A percentile compares a stretch with the other conserved stretches of the same genome.
Conservation (phyloP, 2,329 filamentous ascomycete genomes). For the Botrytis sinoallii region DNA sequence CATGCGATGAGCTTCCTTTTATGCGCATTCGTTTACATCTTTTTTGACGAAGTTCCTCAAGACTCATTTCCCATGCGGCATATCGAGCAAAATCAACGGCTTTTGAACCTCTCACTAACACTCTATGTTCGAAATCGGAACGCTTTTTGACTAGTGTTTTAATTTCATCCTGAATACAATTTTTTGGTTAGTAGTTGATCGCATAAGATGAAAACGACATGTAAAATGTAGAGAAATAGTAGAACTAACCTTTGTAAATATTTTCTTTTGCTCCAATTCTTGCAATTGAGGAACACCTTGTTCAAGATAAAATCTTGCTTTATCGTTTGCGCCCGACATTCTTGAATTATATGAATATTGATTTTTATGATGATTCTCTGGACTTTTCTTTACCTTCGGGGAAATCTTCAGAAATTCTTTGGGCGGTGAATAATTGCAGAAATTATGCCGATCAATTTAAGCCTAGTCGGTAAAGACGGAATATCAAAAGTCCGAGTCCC, state of each 20-base stretch:
- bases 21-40: conserved; percentile 78
- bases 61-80: conserved; percentile 65
- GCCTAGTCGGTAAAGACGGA: not conserved
- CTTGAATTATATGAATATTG: conserved; percentile 9
- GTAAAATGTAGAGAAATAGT: conserved; percentile 12
- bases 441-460: not conserved
- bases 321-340: conserved; percentile 86
- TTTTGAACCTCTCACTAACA: conserved; percentile 76
- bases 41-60: conserved; percentile 76
- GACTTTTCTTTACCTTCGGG: not conserved
- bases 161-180: conserved; percentile 70
- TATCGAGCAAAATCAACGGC: conserved; percentile 82
- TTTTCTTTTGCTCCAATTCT: conserved; percentile 86
- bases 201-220: not conserved
- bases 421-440: not conserved
- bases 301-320: conserved; percentile 93
- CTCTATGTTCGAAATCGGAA: conserved; percentile 87
- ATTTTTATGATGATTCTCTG: not conserved
- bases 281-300: conserved; percentile 87
- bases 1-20: conserved; percentile 61
- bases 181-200: not conserved
- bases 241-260: conserved; percentile 69
- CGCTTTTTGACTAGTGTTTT: conserved; percentile 82
- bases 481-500: not conserved
- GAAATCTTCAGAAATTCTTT: conserved; percentile 19